These are phyloP conservation scores for Suaeda aralocaspica DNA, from an alignment of 148 eudicot species.

Conservation along the genomic window DNA sequence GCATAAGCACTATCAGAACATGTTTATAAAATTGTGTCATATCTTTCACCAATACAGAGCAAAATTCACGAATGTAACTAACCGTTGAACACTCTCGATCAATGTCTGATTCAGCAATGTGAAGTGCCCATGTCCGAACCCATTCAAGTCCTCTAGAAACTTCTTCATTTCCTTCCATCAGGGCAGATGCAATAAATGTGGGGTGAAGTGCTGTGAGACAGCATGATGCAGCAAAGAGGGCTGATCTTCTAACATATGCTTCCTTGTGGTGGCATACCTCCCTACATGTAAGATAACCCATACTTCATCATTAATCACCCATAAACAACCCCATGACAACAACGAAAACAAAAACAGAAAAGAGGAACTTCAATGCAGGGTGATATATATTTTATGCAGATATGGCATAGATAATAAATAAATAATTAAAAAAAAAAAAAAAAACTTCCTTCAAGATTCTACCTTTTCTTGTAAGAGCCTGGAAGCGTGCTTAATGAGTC, in stretches of 20 bases:
- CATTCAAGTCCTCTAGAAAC: constrained; percentile 83
- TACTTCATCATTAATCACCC: neutral
- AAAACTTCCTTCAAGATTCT: neutral
- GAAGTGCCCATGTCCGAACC: constrained; percentile 84
- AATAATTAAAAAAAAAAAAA: neutral
- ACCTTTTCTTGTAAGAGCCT: neutral
- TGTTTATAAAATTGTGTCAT: neutral
- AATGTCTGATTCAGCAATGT: constrained; percentile 72
- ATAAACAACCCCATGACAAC: neutral
- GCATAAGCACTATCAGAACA: neutral
- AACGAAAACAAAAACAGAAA: neutral
- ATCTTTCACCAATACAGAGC: neutral
- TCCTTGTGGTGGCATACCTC: constrained; percentile 70
- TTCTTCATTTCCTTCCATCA: constrained; percentile 62
- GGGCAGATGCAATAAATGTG: constrained; percentile 74
- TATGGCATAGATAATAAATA: neutral
- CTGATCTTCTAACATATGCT: constrained; percentile 84
- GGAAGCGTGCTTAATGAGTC: neutral
- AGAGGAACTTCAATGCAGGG: neutral
- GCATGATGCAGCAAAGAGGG: constrained; percentile 86
- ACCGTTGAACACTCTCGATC: constrained; percentile 88
- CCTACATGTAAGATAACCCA: constrained; percentile 41
- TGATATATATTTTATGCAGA: neutral
- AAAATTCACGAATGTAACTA: constrained; percentile 20
- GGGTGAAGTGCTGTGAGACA: constrained; percentile 78